Evolutionary conservation across 2,329 filamentous ascomycete genomes (phyloP).

Genomic region (Hymenoscyphus fructigenus): DNA sequence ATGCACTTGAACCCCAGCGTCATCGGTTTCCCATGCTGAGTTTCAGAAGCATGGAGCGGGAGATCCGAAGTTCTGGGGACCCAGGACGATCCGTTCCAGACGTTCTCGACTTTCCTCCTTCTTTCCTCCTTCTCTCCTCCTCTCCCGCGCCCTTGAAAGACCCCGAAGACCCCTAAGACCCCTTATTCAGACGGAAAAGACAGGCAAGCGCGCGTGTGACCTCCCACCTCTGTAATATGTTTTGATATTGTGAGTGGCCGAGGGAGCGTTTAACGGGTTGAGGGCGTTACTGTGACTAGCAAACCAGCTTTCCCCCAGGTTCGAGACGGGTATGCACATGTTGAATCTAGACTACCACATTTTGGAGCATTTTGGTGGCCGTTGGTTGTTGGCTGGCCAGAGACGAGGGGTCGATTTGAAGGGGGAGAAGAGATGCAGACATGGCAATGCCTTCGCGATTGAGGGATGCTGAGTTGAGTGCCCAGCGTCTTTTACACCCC

Average conservation of each 20-base stretch:
- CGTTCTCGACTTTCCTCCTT: neutral
- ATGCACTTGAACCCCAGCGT: neutral
- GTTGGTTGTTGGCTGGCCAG: neutral
- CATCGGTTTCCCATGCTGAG: neutral
- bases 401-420: neutral
- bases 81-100: neutral
- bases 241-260: neutral
- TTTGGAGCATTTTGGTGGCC: neutral
- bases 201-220: slow-evolving; percentile 3
- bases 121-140: too few relatives aligned
- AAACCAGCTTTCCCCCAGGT: neutral
- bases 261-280: neutral
- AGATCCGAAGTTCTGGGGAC: neutral
- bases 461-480: neutral
- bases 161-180: neutral
- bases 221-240: neutral
- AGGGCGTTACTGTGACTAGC: neutral
- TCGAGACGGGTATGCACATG: neutral
- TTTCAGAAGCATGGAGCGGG: slow-evolving; percentile 1
- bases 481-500: neutral
- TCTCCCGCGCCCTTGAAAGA: neutral
- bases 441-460: too few relatives aligned
- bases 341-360: neutral
- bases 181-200: neutral
- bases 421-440: too few relatives aligned